Evolutionary conservation across 176 grass and related monocot genomes (phyloP).

Genomic region (sorghum (Sorghum bicolor)): DNA sequence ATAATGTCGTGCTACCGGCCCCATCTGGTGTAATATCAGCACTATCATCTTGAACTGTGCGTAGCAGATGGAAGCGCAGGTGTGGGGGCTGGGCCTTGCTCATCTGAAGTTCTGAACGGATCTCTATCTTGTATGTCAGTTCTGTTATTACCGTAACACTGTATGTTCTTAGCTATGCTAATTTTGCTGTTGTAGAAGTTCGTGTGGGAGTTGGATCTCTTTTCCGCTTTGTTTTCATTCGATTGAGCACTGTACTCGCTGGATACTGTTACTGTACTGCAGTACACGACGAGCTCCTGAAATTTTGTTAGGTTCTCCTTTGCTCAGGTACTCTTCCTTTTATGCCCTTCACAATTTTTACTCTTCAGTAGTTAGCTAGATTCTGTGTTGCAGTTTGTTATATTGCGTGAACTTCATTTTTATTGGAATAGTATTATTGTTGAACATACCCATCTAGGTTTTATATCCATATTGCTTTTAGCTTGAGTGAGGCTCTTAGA

Average conservation of each 20-base stretch:
- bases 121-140: constrained; percentile 8
- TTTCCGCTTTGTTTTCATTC: not conserved
- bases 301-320: constrained; percentile 3
- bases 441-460: not conserved
- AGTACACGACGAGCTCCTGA: constrained; percentile 4
- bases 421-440: constrained; percentile 7
- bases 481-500: not conserved
- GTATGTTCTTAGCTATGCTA: not conserved
- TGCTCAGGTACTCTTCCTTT: constrained; percentile 3
- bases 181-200: constrained; percentile 20
- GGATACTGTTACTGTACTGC: constrained; percentile 10
- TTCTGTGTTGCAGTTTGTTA: not conserved
- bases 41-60: constrained; percentile 29
- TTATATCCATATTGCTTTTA: not conserved
- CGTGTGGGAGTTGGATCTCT: constrained; percentile 11
- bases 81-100: constrained; percentile 32
- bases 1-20: constrained; percentile 49
- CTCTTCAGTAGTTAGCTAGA: not conserved
- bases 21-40: constrained; percentile 36
- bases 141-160: not conserved
- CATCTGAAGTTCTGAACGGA: constrained; percentile 3
- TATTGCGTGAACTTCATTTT: constrained; percentile 1
- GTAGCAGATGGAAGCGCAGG: constrained; percentile 41
- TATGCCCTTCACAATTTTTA: constrained; percentile 3
- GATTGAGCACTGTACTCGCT: not conserved